Base-by-base conservation (phyloP, 2,329 filamentous ascomycete species). In the Epichloe aotearoae region DNA sequence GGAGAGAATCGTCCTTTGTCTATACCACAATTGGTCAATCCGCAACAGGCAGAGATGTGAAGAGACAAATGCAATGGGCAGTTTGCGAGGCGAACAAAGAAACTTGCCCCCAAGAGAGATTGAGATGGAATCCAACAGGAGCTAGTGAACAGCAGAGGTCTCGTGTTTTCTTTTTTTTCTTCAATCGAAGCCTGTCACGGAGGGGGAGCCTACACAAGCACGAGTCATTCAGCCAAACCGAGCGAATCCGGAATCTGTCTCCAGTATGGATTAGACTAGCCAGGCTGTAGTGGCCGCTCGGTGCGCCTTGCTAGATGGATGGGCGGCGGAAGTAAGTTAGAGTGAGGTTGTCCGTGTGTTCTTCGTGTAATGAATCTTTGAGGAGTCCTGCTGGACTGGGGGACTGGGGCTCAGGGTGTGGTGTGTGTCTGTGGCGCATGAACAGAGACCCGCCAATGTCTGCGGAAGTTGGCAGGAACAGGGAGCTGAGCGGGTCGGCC, bases 1-100 rank as follows among this genome's bases (percentile, higher is more conserved):
- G 19, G 37, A 30, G 46, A 33, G 30, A 3, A 20, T 39, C 12
- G 46, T 14, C 46, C 19, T 30, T 47, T 19, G 20, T 6, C n/a
- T 40, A 40, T 48, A 48, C 37, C 30, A 19, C n/a, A 37, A 41
- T 48, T 41, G 46, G 46, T 48, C 37, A 20, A 48, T 48, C 19
- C 36, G 39, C 17, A 43, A 33, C 4, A n/a, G 15, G 38, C 14
- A 10, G 10, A 14, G 39, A 30, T 30, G 30, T 30, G 3, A 11
- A 30, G 3, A 30, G 3, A 30, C 30, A 11, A 30, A 30, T 4
- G 30, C 10, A n/a, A 30, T 17, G 7, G 36, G n/a, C 33, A 14
- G 45, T 39, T 26, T 47, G 34, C 7, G 15, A 33, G 15, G 37
- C 23, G 20, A 33, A 40, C 37, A 48, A 40, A 19, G n/a, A n/a